Evolutionary conservation across 2,329 filamentous ascomycete species (phyloP).

Genomic region (Sarocladiaceae sp.): DNA sequence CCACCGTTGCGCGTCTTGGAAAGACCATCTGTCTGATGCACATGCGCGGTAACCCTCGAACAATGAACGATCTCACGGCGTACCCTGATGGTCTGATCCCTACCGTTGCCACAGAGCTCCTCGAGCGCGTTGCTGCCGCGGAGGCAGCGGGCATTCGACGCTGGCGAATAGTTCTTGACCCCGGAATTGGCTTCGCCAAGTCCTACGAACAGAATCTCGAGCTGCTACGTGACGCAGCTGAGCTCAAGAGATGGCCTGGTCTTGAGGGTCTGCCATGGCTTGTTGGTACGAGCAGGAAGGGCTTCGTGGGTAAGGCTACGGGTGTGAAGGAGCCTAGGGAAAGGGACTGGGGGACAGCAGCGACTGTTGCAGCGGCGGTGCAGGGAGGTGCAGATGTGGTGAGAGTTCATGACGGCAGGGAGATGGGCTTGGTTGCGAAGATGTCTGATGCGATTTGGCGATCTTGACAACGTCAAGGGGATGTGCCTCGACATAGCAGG

Average conservation of each 20-base stretch:
- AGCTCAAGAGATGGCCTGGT: conserved; percentile 58
- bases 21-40: conserved; percentile 85
- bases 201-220: conserved; percentile 73
- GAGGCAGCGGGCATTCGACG: conserved; percentile 75
- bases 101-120: conserved; percentile 62
- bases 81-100: conserved; percentile 65
- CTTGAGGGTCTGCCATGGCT: conserved; percentile 76
- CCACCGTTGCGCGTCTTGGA: conserved; percentile 68
- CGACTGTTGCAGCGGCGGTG: conserved; percentile 78
- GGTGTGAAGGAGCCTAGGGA: conserved; percentile 64
- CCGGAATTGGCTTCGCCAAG: conserved; percentile 93
- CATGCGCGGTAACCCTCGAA: conserved; percentile 81
- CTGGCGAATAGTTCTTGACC: conserved; percentile 93
- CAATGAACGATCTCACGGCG: conserved; percentile 64
- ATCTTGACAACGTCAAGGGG: too few species aligned
- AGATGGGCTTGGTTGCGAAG: conserved; percentile 77
- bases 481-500: too few species aligned
- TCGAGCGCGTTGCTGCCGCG: conserved; percentile 64
- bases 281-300: conserved; percentile 81
- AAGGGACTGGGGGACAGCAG: conserved; percentile 79
- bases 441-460: conserved; percentile 95
- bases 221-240: conserved; percentile 61
- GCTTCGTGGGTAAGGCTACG: conserved; percentile 79
- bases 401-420: conserved; percentile 80
- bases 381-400: conserved; percentile 87